Evolutionary conservation across 2,329 filamentous ascomycete species (phyloP).

Genomic region (Claviceps cyperi): DNA sequence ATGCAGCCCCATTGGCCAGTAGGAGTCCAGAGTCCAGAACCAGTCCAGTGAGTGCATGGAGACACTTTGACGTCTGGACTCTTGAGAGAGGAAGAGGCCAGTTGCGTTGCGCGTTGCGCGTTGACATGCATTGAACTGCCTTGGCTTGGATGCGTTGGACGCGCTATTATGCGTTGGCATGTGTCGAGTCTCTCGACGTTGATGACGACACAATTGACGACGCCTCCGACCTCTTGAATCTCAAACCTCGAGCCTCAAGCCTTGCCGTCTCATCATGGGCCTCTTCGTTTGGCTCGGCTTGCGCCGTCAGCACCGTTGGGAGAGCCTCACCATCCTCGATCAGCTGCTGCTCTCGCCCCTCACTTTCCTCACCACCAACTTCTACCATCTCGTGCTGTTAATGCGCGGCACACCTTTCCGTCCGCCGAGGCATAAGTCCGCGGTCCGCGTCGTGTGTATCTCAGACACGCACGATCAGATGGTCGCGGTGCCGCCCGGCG

Average conservation of each 20-base stretch:
- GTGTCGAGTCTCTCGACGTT: no score
- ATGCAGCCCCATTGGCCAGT: no score
- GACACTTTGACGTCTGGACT: no score
- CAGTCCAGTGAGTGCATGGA: no score
- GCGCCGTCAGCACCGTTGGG: constrained; percentile 32
- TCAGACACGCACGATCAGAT: constrained; percentile 71
- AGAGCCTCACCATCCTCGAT: constrained; percentile 40
- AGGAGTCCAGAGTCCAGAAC: no score
- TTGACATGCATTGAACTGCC: no score
- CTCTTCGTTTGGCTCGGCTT: constrained; percentile 31
- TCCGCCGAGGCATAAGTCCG: constrained; percentile 36
- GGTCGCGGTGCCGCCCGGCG: constrained; percentile 53
- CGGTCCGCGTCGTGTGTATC: constrained; percentile 70
- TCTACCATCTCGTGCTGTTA: constrained; percentile 50
- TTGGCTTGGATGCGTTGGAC: no score
- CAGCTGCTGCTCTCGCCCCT: constrained; percentile 55
- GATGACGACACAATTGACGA: no score
- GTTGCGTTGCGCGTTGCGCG: no score
- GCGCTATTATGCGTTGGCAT: no score
- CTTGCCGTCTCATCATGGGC: constrained; percentile 22
- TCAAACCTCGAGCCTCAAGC: neutral
- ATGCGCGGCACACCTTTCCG: constrained; percentile 53
- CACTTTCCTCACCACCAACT: constrained; percentile 42
- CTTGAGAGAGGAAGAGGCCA: no score
- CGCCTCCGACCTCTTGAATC: neutral